Conservation (phyloP, 352 stramenopile genomes). For the Phytophthora uliginosa region DNA sequence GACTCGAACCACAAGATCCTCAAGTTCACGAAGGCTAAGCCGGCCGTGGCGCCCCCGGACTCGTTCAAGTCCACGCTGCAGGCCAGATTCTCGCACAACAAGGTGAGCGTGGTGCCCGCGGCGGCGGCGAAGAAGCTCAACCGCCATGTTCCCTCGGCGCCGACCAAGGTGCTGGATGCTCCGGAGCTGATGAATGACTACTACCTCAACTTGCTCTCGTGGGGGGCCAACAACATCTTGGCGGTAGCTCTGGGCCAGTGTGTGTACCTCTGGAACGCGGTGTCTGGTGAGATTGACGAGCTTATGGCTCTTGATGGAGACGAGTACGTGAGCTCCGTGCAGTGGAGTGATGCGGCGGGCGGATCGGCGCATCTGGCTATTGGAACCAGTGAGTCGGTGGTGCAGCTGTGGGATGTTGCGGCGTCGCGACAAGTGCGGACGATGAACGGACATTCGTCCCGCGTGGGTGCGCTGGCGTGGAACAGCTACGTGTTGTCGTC, state of each 20-base stretch:
- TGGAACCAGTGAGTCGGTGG: constrained; percentile 94
- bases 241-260: constrained; percentile 97
- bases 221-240: constrained; percentile 97
- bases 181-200: constrained; percentile 99
- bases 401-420: constrained; percentile 98
- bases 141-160: constrained; percentile 97
- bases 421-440: constrained; percentile 93
- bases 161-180: constrained; percentile 97
- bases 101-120: constrained; percentile 74
- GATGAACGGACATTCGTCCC: constrained; percentile 94
- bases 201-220: constrained; percentile 99
- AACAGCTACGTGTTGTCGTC: constrained; percentile 96
- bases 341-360: constrained; percentile 93
- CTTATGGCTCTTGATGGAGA: constrained; percentile 91
- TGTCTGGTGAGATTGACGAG: constrained; percentile 96
- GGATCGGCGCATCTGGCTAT: constrained; percentile 93
- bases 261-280: constrained; percentile 99
- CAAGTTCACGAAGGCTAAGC: constrained; percentile 98
- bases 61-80: constrained; percentile 97
- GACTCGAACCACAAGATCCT: constrained; percentile 95
- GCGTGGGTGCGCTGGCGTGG: constrained; percentile 97
- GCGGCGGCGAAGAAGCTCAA: constrained; percentile 90
- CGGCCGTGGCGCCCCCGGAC: constrained; percentile 89
- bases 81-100: constrained; percentile 96
- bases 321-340: constrained; percentile 98